Conservation (phyloP, 441 rosid species). For the Syzygium syzygioides region DNA sequence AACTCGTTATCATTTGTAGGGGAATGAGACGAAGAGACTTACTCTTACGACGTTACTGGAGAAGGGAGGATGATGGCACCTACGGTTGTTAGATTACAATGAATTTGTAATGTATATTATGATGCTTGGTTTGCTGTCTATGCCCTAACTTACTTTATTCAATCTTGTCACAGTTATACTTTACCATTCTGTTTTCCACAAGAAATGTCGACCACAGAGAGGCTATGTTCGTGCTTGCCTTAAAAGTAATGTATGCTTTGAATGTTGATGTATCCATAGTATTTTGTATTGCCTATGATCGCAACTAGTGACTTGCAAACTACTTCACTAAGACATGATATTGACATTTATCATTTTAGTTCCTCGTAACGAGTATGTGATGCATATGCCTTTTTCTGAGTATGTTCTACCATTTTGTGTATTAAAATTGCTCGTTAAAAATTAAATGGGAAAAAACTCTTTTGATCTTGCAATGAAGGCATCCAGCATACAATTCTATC, state of each 20-base stretch:
- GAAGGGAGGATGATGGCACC: slow-evolving; percentile 96
- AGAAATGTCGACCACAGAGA: slow-evolving; percentile 54
- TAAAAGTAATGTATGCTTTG: slow-evolving; percentile 75
- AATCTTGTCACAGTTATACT: slow-evolving; percentile 58
- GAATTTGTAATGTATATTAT: background rate
- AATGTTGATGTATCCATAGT: background rate
- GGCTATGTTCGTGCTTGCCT: slow-evolving; percentile 86
- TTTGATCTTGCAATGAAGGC: background rate
- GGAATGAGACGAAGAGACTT: slow-evolving; percentile 82
- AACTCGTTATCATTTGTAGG: slow-evolving; percentile 24
- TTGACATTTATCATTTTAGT: background rate
- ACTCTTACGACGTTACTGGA: slow-evolving; percentile 80
- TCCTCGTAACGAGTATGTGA: background rate
- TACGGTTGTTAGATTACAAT: slow-evolving; percentile 43
- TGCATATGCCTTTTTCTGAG: background rate
- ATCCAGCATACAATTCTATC: background rate
- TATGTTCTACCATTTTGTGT: background rate
- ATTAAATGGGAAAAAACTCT: background rate
- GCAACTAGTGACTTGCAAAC: background rate
- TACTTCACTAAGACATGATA: background rate
- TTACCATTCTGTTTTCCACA: slow-evolving; percentile 83
- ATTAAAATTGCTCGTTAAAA: background rate
- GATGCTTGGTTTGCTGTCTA: background rate
- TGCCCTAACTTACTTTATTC: background rate
- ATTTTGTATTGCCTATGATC: background rate